Evolutionary conservation across 257 asterid species (phyloP), one percentile per base, ranked within the genome.

Genomic region (Cruciata laevipes): DNA sequence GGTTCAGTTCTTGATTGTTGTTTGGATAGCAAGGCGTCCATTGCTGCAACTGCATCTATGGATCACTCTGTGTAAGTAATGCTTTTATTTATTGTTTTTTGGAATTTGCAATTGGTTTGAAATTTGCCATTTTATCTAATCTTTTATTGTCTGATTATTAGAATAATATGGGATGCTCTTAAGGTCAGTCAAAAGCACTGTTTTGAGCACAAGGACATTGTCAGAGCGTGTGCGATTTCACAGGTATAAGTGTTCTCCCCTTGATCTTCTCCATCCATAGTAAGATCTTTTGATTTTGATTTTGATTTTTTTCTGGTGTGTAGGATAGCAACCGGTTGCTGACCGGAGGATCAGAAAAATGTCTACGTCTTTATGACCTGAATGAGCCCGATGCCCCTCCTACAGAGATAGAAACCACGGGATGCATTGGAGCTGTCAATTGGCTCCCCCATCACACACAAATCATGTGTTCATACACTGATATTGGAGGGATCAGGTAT

Each of bases 381-480:
- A 75, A 79, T 70, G 63, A 73, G 16, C 76, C 73, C 18, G 83
- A 79, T 69, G 78, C 78, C 35, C 66, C 78, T 27, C 80, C 83
- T 38, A 73, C 78, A 75, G 78, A 69, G 53, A 74, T 79, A 17
- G 80, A 66, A 66, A 79, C 80, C 72, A 78, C 80, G 21, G 83
- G 80, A 61, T 72, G 80, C 10, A 73, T 79, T 31, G 62, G 80
- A 69, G 66, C 80, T 35, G 83, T 75, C 63, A 35, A 77, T 44
- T 79, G 83, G 83, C 78, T 79, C 27, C 80, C 80, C 23, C 76
- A 79, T 75, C 83, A 79, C 71, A 79, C n/a, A n/a, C n/a, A n/a
- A n/a, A n/a, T n/a, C n/a, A n/a, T n/a, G n/a, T n/a, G n/a, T n/a
- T n/a, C n/a, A n/a, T n/a, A n/a, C n/a, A n/a, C n/a, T n/a, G n/a